Percentiles rank a stretch among this genome's conserved stretches.
These are phyloP conservation scores for Codiaeum variegatum DNA, from an alignment of 441 rosid genomes.

Conservation along the genomic window DNA sequence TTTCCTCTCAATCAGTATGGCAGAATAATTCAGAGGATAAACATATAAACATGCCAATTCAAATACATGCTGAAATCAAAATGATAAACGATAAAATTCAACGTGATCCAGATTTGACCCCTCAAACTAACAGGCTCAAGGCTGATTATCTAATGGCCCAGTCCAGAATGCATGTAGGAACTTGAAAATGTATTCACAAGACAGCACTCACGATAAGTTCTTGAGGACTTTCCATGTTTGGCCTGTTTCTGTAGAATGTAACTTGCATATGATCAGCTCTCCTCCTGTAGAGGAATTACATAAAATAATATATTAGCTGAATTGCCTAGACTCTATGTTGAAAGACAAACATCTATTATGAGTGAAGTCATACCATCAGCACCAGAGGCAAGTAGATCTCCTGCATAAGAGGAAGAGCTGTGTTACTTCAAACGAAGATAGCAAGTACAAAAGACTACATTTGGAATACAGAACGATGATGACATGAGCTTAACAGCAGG, in stretches of 20 bases:
- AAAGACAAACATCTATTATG: conserved; percentile 11
- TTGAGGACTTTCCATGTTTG: conserved; percentile 84
- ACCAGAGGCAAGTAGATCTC: conserved; percentile 90
- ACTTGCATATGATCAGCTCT: conserved; percentile 82
- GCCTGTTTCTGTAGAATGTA: conserved; percentile 59
- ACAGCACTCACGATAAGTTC: conserved; percentile 53
- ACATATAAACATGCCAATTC: not conserved
- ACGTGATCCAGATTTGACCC: not conserved
- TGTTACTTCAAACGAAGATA: conserved; percentile 5
- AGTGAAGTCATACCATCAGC: conserved; percentile 69
- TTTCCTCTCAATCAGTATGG: not conserved
- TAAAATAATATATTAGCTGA: conserved; percentile 8
- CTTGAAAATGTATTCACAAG: conserved; percentile 11
- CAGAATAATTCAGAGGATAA: not conserved
- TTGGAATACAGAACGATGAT: not conserved
- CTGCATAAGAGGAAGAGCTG: conserved; percentile 35
- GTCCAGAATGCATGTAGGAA: conserved; percentile 7
- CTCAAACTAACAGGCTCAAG: not conserved
- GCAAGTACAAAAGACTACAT: not conserved
- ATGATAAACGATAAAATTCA: not conserved
- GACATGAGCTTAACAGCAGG: not conserved
- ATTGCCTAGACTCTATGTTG: not conserved
- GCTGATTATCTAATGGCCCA: not conserved
- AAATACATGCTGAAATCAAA: not conserved
- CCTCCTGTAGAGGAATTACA: conserved; percentile 52